phyloP scores from a whole-genome alignment of 805 yeast species.

The Vanderwaltozyma tropicalis region DNA sequence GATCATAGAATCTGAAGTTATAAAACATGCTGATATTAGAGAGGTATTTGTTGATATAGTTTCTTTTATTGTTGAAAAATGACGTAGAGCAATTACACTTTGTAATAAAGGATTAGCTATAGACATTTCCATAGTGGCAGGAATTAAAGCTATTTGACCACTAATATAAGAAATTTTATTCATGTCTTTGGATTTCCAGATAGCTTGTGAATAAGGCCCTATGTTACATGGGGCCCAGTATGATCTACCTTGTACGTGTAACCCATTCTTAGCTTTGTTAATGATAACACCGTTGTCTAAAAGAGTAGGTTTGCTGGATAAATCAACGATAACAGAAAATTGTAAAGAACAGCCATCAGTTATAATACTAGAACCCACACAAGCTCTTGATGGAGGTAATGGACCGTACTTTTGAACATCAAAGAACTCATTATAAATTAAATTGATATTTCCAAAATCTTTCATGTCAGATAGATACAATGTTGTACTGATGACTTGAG shows the following conservation, averaged over 20 bases:
- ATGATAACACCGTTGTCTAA: not conserved
- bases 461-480: slow-evolving; percentile 55
- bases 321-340: slow-evolving; percentile 47
- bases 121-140: slow-evolving; percentile 50
- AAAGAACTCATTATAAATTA: slow-evolving; percentile 48
- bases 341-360: slow-evolving; percentile 25
- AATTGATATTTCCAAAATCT: slow-evolving; percentile 51
- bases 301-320: slow-evolving; percentile 4
- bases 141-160: slow-evolving; percentile 86
- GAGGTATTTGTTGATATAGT: slow-evolving; percentile 40
- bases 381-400: slow-evolving; percentile 81
- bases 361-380: slow-evolving; percentile 54
- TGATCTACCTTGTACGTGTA: slow-evolving; percentile 87
- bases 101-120: slow-evolving; percentile 27
- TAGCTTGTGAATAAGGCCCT: slow-evolving; percentile 92
- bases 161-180: slow-evolving; percentile 53
- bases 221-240: slow-evolving; percentile 99
- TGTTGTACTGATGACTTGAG: slow-evolving; percentile 49
- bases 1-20: slow-evolving; percentile 30
- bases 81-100: slow-evolving; percentile 57
- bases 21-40: slow-evolving; percentile 45
- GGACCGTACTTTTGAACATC: slow-evolving; percentile 30
- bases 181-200: slow-evolving; percentile 33
- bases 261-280: slow-evolving; percentile 42
- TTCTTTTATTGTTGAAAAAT: slow-evolving; percentile 52